A percentile compares a stretch with the other conserved stretches of the same genome.
phyloP scores from a whole-genome alignment of 768 basidiomycete species.

The Suillus occidentalis region DNA sequence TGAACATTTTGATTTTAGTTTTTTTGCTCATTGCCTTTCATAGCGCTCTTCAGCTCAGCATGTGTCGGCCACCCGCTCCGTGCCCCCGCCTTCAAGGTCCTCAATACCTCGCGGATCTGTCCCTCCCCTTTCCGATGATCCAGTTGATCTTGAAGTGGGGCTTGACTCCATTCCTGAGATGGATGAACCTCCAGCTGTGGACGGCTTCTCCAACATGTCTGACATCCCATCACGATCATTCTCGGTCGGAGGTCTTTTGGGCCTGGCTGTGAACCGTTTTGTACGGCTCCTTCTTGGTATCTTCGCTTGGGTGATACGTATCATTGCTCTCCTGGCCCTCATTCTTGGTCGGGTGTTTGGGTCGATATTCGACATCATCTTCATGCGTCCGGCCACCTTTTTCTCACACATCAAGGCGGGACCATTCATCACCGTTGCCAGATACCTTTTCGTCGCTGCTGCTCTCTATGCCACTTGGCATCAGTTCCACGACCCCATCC shows the following conservation, averaged over 20 bases:
- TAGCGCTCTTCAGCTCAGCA: slow-evolving; percentile 27
- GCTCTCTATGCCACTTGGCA: slow-evolving; percentile 46
- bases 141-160: slow-evolving; percentile 46
- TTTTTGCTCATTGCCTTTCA: slow-evolving; percentile 15
- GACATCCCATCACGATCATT: slow-evolving; percentile 28
- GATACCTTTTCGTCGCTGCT: slow-evolving; percentile 43
- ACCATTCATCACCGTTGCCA: slow-evolving; percentile 35
- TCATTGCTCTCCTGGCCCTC: slow-evolving; percentile 39
- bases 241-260: slow-evolving; percentile 49
- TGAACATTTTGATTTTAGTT: slow-evolving; percentile 17
- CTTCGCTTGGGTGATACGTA: slow-evolving; percentile 25
- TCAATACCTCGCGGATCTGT: slow-evolving; percentile 41
- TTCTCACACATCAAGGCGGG: slow-evolving; percentile 33
- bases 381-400: slow-evolving; percentile 49
- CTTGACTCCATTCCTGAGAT: slow-evolving; percentile 66
- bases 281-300: slow-evolving; percentile 30
- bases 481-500: slow-evolving; percentile 38
- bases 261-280: slow-evolving; percentile 40
- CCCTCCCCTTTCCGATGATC: slow-evolving; percentile 40
- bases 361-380: slow-evolving; percentile 44
- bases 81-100: slow-evolving; percentile 37
- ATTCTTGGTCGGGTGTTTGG: slow-evolving; percentile 51
- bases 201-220: slow-evolving; percentile 26
- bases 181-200: slow-evolving; percentile 47
- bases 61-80: slow-evolving; percentile 39